Conservation (phyloP, 371 early-diverging fungal species). For the Mucor piriformis region DNA sequence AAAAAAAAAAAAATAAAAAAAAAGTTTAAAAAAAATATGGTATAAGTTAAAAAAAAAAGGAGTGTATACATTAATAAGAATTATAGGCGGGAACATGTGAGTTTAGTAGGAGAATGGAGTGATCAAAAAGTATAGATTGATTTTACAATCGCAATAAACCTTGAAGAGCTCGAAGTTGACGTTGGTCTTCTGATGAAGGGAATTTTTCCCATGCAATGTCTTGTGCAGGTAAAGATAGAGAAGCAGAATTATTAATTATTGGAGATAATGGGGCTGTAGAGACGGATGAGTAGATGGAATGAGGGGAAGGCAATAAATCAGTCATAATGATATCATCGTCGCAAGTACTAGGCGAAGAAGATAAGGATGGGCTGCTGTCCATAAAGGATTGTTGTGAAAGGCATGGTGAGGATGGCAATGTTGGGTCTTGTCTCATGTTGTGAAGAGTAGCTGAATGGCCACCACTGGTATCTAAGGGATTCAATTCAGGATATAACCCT, state of each 20-base stretch:
- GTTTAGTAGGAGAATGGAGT: not conserved
- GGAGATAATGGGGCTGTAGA: not conserved
- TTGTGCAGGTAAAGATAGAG: constrained; percentile 37
- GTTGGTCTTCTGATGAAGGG: constrained; percentile 52
- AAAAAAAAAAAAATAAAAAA: constrained; percentile 8
- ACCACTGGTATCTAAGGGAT: constrained; percentile 51
- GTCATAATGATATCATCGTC: constrained; percentile 16
- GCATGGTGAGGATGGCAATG: constrained; percentile 10
- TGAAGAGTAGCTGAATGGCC: constrained; percentile 48
- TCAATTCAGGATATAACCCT: constrained; percentile 67
- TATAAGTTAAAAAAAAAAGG: not conserved
- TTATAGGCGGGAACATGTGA: not conserved
- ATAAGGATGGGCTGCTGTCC: constrained; percentile 11
- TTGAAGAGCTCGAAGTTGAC: constrained; percentile 47
- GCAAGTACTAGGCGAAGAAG: constrained; percentile 12
- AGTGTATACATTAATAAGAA: not conserved
- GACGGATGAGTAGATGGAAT: constrained; percentile 5
- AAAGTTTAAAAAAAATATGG: not conserved
- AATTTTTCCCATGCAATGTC: constrained; percentile 50
- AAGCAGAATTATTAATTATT: not conserved
- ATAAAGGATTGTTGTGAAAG: constrained; percentile 4
- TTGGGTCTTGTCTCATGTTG: constrained; percentile 14
- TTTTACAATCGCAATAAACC: constrained; percentile 33
- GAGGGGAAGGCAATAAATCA: constrained; percentile 15
- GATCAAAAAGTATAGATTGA: not conserved